Base-by-base conservation (phyloP, 1,284 basidiomycete species). In the Anthracocystis panici-leucophaei region DNA sequence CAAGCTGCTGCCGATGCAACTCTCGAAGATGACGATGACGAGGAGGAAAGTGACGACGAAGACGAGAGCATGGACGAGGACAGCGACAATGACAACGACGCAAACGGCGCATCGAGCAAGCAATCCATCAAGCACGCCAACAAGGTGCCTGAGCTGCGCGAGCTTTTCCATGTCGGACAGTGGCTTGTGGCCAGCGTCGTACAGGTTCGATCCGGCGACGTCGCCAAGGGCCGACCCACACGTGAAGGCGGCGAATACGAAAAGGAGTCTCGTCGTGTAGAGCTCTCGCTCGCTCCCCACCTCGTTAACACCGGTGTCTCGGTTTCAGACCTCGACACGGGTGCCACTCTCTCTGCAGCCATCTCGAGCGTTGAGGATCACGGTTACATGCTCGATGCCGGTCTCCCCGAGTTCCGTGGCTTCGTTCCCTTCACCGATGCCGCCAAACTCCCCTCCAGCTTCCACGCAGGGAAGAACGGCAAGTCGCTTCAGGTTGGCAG, bases 351-450 rank as follows among this genome's bases (percentile, higher is more conserved):
- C 20, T 72, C 83, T 27, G 79, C 73, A 1, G 42, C 79, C 25
- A 70, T 85, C 31, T 91, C 92, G 85, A 93, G 92, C 79, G 87
- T 92, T 35, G 97, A 99, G 87, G 97, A 99, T 81, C 94, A 97
- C 86, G 96, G 96, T 1, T 98, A 96, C 86, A 90, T 92, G 57
- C 88, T 99, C 21, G 93, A 96, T 76, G 87, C 96, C 38, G 97
- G 97, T 1, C 42, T 85, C 35, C 52, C 63, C 40, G 68, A 69
- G 29, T 48, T 83, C 29, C 48, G 62, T 33, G 84, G 75, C 27
- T 90, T 83, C 51, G 64, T 81, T 11, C 33, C 77, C 27, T 69
- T 75, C 54, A 75, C 57, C 55, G 66, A 80, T 16, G 70, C 67
- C 20, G 72, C 72, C 46, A 77, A 70, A 55, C 75, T 77, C 10